These are phyloP conservation scores for Coriolopsis trogii DNA, from an alignment of 1,284 basidiomycete species.

Conservation along the genomic window DNA sequence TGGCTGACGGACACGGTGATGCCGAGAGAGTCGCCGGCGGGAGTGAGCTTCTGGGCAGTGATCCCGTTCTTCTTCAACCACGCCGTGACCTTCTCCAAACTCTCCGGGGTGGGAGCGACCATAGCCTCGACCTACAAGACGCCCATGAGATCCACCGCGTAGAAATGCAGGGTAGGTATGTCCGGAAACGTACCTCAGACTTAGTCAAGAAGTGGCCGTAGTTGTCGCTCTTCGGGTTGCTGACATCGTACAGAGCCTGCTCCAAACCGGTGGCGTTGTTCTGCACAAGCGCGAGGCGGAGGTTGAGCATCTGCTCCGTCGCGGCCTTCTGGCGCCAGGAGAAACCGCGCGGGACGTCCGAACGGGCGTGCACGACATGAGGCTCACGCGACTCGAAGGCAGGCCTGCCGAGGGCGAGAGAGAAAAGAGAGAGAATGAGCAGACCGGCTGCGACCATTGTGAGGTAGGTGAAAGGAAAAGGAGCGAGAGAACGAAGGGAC, in stretches of 20 bases:
- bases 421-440: constrained; percentile 26
- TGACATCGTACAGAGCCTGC: constrained; percentile 28
- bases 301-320: constrained; percentile 22
- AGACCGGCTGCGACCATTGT: constrained; percentile 30
- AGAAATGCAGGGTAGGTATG: background rate
- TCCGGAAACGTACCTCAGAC: constrained; percentile 16
- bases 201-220: constrained; percentile 26
- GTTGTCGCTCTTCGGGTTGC: constrained; percentile 25
- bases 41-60: constrained; percentile 30
- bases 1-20: constrained; percentile 31
- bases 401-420: constrained; percentile 26
- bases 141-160: constrained; percentile 9
- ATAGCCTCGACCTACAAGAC: constrained; percentile 42
- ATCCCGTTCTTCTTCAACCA: constrained; percentile 42
- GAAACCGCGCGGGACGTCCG: constrained; percentile 25
- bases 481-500: constrained; percentile 27
- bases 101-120: constrained; percentile 38
- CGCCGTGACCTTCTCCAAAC: constrained; percentile 37
- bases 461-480: constrained; percentile 23
- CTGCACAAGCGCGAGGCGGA: constrained; percentile 31
- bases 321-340: constrained; percentile 21
- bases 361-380: constrained; percentile 20
- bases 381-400: constrained; percentile 44
- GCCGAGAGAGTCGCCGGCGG: constrained; percentile 27
- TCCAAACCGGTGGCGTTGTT: constrained; percentile 28